These are phyloP conservation scores for Malassezia dermatis DNA, from an alignment of 1,284 basidiomycete species.

Conservation along the genomic window DNA sequence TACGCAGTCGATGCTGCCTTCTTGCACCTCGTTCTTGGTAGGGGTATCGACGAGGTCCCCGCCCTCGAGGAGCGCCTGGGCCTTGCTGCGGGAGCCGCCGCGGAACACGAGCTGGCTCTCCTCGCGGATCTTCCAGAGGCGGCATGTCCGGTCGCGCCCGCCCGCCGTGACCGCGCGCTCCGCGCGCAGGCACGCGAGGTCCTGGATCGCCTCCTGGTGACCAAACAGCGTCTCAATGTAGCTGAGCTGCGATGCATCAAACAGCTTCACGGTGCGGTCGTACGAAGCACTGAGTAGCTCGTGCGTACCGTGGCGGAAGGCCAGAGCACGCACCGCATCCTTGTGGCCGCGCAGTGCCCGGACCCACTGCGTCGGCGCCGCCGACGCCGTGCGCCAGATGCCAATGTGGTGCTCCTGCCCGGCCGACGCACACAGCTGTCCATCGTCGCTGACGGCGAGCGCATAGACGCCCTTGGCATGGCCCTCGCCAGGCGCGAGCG, in stretches of 20 bases:
- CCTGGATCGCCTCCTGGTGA: conserved; percentile 78
- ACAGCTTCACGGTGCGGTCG: conserved; percentile 84
- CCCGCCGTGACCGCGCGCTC: conserved; percentile 81
- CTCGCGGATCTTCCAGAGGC: conserved; percentile 94
- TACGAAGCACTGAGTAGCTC: conserved; percentile 71
- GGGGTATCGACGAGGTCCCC: conserved; percentile 55
- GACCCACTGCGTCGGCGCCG: conserved; percentile 54
- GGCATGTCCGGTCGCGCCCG: conserved; percentile 75
- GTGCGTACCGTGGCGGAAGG: conserved; percentile 66
- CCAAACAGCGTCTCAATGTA: conserved; percentile 96
- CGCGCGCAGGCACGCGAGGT: conserved; percentile 66
- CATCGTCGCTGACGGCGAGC: conserved; percentile 74
- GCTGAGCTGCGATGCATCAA: conserved; percentile 71
- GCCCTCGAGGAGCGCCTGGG: conserved; percentile 67
- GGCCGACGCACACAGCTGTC: conserved; percentile 70
- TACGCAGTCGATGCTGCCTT: conserved; percentile 83
- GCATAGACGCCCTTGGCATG: conserved; percentile 77
- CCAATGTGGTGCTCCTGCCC: conserved; percentile 61
- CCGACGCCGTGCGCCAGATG: conserved; percentile 25
- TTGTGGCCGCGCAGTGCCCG: conserved; percentile 56
- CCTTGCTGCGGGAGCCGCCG: conserved; percentile 64
- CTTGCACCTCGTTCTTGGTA: conserved; percentile 51
- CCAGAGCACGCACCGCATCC: conserved; percentile 55
- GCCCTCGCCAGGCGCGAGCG: conserved; percentile 53
- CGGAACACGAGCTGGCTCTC: conserved; percentile 92